Evolutionary conservation across 805 yeast genomes (phyloP).

Genomic region (Kuraishia ogatae): DNA sequence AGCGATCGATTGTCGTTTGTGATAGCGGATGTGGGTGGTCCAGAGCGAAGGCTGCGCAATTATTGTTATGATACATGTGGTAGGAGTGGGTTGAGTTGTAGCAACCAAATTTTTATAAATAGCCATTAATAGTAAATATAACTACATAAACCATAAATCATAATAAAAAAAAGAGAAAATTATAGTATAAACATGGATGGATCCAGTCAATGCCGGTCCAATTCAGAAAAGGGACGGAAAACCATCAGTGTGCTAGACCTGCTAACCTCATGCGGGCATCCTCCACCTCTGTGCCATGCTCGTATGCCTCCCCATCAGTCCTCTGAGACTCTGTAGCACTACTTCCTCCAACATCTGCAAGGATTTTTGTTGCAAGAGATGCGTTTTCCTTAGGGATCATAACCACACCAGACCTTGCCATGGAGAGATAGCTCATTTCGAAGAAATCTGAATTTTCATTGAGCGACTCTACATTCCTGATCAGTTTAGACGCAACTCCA

Average conservation of each 20-base stretch:
- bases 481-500: constrained; percentile 45
- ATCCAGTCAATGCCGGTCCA: background rate
- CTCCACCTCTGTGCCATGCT: background rate
- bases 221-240: too few relatives aligned
- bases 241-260: background rate
- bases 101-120: background rate
- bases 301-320: background rate
- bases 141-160: background rate
- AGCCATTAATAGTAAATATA: background rate
- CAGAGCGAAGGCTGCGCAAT: background rate
- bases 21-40: background rate
- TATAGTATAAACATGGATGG: too few relatives aligned
- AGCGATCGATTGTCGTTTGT: background rate
- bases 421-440: constrained; percentile 51
- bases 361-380: background rate
- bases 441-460: constrained; percentile 18
- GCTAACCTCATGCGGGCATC: background rate
- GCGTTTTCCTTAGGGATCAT: constrained; percentile 47
- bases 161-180: too few relatives aligned
- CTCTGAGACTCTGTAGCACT: background rate
- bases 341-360: background rate
- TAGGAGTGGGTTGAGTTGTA: background rate
- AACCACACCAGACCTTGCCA: constrained; percentile 52
- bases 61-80: too few relatives aligned
- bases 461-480: constrained; percentile 18